These are phyloP conservation scores for Fusarium chaquense DNA, from an alignment of 2,329 filamentous ascomycete species.

Conservation along the genomic window DNA sequence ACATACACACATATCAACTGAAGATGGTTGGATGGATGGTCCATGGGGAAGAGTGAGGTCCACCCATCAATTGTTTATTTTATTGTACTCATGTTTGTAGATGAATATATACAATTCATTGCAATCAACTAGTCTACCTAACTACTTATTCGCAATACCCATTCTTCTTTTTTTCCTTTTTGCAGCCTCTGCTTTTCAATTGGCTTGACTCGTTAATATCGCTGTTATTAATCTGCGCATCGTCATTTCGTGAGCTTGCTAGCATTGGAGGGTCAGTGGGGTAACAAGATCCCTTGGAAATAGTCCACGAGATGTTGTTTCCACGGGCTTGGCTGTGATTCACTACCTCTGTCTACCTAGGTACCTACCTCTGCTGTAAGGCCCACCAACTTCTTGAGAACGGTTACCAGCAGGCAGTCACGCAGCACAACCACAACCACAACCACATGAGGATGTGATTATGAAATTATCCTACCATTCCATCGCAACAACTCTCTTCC, in stretches of 20 bases:
- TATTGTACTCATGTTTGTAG: neutral
- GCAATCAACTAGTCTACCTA: neutral
- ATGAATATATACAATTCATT: neutral
- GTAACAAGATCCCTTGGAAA: neutral
- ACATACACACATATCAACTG: neutral
- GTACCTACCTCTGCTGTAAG: too few relatives aligned
- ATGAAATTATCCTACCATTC: too few relatives aligned
- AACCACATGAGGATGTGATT: too few relatives aligned
- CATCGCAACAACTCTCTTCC: too few relatives aligned
- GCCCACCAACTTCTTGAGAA: too few relatives aligned
- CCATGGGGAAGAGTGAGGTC: neutral
- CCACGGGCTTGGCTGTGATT: neutral
- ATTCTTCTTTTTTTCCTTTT: neutral
- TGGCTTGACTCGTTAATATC: neutral
- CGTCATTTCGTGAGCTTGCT: neutral
- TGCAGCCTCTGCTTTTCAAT: neutral
- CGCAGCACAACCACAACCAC: too few relatives aligned
- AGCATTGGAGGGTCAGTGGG: neutral
- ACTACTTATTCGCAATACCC: neutral
- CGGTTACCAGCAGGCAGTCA: too few relatives aligned
- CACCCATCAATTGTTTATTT: neutral
- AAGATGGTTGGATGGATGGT: slow-evolving; percentile 8
- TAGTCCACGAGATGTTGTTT: neutral
- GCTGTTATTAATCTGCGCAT: neutral
- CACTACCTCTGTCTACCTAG: too few relatives aligned